These are phyloP conservation scores for Myriosclerotinia curreyana DNA, from an alignment of 2,329 filamentous ascomycete genomes.

Conservation along the genomic window DNA sequence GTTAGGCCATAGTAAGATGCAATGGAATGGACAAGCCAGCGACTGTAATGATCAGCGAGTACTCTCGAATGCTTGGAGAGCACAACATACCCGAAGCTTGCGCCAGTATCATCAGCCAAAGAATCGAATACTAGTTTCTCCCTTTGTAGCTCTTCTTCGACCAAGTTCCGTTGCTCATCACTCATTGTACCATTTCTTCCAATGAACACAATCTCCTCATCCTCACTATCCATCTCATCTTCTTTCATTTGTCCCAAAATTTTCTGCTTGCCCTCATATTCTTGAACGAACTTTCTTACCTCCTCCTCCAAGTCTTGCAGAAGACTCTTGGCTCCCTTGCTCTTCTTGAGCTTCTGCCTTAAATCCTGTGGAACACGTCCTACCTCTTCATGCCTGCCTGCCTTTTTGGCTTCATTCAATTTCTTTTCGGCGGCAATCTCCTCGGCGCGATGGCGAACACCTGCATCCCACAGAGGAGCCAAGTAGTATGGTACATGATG, in stretches of 20 bases:
- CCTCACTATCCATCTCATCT: conserved; percentile 51
- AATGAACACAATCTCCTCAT: conserved; percentile 91
- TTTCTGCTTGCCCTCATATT: conserved; percentile 50
- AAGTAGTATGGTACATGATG: conserved; percentile 84
- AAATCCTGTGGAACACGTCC: conserved; percentile 75
- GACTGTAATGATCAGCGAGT: conserved; percentile 48
- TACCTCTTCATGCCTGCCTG: conserved; percentile 41
- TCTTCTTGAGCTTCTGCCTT: conserved; percentile 74
- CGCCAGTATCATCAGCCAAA: conserved; percentile 68
- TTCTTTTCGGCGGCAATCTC: conserved; percentile 45
- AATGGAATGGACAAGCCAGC: conserved; percentile 91
- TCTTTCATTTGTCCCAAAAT: conserved; percentile 16
- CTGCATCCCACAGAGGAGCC: conserved; percentile 77
- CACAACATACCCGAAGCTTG: conserved; percentile 67
- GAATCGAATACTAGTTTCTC: conserved; percentile 80
- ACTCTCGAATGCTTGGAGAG: conserved; percentile 21
- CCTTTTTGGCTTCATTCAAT: conserved; percentile 38
- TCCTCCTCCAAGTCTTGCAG: conserved; percentile 83
- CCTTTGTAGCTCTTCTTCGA: conserved; percentile 52
- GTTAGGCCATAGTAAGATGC: conserved; percentile 85
- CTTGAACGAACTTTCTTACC: conserved; percentile 69
- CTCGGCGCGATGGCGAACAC: conserved; percentile 51
- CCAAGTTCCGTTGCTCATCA: conserved; percentile 50
- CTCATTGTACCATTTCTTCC: conserved; percentile 62
- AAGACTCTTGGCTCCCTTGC: conserved; percentile 71